Evolutionary conservation across 257 asterid genomes (phyloP).

Genomic region (Coffea eugenioides): DNA sequence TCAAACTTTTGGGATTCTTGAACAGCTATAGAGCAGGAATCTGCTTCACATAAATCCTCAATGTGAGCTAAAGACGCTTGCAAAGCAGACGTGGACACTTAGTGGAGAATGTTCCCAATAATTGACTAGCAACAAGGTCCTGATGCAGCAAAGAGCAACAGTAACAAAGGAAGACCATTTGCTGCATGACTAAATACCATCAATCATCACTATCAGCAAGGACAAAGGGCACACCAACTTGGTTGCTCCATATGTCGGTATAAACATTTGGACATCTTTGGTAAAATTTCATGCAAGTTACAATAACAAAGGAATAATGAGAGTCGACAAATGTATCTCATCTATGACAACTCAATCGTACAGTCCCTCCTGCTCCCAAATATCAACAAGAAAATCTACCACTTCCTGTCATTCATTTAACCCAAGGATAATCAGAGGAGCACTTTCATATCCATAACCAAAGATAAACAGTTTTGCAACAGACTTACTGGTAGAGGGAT

Average conservation of each 20-base stretch:
- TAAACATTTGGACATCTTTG: conserved; percentile 13
- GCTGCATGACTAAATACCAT: background rate
- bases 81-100: background rate
- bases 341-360: conserved; percentile 34
- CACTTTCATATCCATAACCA: background rate
- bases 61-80: background rate
- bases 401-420: conserved; percentile 35
- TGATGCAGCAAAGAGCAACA: background rate
- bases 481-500: conserved; percentile 80
- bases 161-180: background rate
- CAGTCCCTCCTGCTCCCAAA: conserved; percentile 50
- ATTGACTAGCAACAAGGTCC: background rate
- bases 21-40: background rate
- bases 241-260: background rate
- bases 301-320: background rate
- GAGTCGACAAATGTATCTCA: background rate
- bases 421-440: background rate
- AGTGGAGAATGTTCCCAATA: background rate
- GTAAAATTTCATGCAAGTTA: conserved; percentile 3
- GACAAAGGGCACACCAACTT: background rate
- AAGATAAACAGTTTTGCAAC: background rate
- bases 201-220: background rate
- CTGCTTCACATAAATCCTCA: background rate
- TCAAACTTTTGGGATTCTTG: background rate
- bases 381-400: conserved; percentile 47